Conservation (phyloP, 2,329 filamentous ascomycete species). For the Fusarium newnesense region DNA sequence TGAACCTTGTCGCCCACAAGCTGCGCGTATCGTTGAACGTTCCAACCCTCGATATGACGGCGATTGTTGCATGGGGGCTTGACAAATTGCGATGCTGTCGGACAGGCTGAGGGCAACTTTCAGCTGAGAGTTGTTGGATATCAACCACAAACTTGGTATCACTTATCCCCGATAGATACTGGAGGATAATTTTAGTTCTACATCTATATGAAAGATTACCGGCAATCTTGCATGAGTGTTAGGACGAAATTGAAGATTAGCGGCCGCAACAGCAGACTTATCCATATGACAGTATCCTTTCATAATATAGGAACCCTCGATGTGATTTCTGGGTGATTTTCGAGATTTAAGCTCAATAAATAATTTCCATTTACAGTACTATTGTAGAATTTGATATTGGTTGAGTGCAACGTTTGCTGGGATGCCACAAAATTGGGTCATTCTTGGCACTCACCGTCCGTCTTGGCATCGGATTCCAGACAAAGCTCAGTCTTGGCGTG, state of each 20-base stretch:
- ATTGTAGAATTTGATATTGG: too few species aligned
- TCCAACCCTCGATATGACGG: slow-evolving; percentile 27
- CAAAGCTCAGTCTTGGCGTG: slow-evolving; percentile 31
- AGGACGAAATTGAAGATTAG: background rate
- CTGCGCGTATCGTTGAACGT: slow-evolving; percentile 57
- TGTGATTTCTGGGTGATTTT: background rate
- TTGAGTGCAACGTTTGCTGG: background rate
- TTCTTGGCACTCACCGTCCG: slow-evolving; percentile 16
- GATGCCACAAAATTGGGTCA: slow-evolving; percentile 5
- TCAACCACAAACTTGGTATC: background rate
- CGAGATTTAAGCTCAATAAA: background rate
- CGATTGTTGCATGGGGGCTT: background rate
- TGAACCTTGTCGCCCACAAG: slow-evolving; percentile 53
- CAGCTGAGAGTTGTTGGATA: background rate
- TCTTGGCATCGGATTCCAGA: slow-evolving; percentile 33
- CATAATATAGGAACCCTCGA: background rate
- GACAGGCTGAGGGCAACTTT: background rate
- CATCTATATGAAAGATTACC: background rate
- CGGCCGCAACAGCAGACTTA: background rate
- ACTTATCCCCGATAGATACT: background rate
- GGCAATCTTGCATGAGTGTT: background rate
- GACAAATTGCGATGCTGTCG: background rate
- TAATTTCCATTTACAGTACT: background rate
- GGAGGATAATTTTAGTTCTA: background rate
- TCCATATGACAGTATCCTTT: background rate